These are phyloP conservation scores for Dioszegia hungarica DNA, from an alignment of 768 basidiomycete species.

Conservation along the genomic window DNA sequence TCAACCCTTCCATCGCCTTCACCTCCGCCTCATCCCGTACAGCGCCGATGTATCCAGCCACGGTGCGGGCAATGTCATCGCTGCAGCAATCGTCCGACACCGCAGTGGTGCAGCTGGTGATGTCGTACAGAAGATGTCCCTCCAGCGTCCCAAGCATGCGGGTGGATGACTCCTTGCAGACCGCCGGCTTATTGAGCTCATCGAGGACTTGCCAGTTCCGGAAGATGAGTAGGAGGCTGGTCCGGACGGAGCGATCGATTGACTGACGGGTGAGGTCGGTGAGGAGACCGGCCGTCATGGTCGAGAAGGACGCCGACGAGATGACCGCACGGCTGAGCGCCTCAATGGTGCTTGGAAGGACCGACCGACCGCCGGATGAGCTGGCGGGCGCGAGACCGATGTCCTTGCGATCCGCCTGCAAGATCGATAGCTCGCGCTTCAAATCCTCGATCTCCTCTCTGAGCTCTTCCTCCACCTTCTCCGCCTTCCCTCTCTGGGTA, in stretches of 20 bases:
- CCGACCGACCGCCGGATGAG: background rate
- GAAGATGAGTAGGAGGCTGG: background rate
- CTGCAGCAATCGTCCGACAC: background rate
- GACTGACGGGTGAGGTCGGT: background rate
- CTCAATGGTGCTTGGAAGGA: background rate
- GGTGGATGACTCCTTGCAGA: too few relatives aligned
- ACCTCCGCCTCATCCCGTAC: too few relatives aligned
- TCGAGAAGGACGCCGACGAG: background rate
- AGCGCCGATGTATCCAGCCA: too few relatives aligned
- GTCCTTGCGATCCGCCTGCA: background rate
- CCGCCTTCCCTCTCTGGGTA: too few relatives aligned
- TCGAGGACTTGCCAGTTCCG: background rate
- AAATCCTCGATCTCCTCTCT: background rate
- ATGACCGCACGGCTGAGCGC: background rate
- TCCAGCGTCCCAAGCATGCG: too few relatives aligned
- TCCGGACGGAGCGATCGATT: background rate
- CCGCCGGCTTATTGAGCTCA: too few relatives aligned
- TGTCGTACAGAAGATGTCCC: background rate
- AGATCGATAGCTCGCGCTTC: background rate
- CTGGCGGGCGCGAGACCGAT: too few relatives aligned
- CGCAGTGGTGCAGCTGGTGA: background rate
- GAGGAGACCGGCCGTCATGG: background rate
- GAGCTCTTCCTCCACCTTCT: background rate
- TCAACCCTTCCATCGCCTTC: too few relatives aligned
- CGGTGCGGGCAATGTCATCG: too few relatives aligned